Percentiles rank a stretch among this genome's conserved stretches.
These are phyloP conservation scores for Marsdenia floribunda DNA, from an alignment of 257 asterid species.

Conservation along the genomic window DNA sequence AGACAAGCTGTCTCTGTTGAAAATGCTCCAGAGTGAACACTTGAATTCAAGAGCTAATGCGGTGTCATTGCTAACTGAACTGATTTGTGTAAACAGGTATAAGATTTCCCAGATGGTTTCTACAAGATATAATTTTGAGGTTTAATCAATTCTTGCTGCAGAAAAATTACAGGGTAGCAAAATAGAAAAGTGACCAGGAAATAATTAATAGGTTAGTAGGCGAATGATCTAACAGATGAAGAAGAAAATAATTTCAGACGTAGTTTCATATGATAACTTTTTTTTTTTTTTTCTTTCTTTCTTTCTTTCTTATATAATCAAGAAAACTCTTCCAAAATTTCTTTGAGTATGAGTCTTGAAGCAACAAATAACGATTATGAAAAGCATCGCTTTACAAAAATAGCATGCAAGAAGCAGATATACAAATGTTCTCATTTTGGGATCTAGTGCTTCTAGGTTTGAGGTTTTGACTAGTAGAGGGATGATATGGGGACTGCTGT, in stretches of 20 bases:
- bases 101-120: not conserved
- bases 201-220: not conserved
- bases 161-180: not conserved
- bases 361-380: not conserved
- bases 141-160: not conserved
- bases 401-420: not conserved
- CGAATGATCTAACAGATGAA: not conserved
- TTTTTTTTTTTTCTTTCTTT: no score
- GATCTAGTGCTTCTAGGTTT: not conserved
- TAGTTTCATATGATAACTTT: not conserved
- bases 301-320: no score
- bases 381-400: not conserved
- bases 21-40: conserved; percentile 38
- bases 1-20: conserved; percentile 36
- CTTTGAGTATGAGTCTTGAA: not conserved
- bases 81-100: conserved; percentile 72
- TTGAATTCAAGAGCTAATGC: conserved; percentile 31
- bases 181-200: no score
- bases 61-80: conserved; percentile 40
- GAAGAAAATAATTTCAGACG: not conserved
- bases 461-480: not conserved
- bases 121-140: not conserved
- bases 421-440: not conserved
- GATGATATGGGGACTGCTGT: not conserved
- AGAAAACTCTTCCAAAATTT: no score